Conservation (phyloP, 192 early-diverging fungal species). For the Rhizophagus sp. region DNA sequence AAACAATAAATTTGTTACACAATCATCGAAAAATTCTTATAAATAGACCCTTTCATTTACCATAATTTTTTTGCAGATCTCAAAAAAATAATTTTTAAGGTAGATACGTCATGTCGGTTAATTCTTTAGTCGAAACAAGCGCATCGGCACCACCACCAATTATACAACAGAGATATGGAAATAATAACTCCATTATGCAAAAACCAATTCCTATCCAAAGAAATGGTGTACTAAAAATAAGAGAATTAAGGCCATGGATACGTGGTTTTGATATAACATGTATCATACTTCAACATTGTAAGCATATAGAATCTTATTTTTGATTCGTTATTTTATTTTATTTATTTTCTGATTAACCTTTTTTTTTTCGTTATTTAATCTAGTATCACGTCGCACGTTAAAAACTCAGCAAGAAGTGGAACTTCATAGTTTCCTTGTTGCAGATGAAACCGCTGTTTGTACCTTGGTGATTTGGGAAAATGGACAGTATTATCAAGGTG, state of each 20-base stretch:
- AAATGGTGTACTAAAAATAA: constrained; percentile 4
- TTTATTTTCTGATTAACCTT: background rate
- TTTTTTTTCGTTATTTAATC: background rate
- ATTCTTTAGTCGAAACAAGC: background rate
- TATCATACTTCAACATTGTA: constrained; percentile 17
- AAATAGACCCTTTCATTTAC: background rate
- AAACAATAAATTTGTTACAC: background rate
- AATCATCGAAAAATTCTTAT: background rate
- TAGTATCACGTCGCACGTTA: constrained; percentile 2
- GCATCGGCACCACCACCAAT: background rate
- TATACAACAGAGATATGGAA: background rate
- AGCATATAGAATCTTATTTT: background rate
- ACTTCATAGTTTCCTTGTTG: constrained; percentile 20
- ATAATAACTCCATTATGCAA: background rate
- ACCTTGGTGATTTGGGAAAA: constrained; percentile 26
- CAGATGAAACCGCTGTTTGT: constrained; percentile 18
- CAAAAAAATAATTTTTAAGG: background rate
- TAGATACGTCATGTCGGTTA: background rate
- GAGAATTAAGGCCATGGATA: constrained; percentile 18
- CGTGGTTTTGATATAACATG: constrained; percentile 22
- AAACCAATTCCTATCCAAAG: background rate
- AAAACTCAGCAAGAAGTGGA: constrained; percentile 7
- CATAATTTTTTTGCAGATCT: background rate
- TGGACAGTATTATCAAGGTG: constrained; percentile 3
- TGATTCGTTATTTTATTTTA: background rate